Base-by-base conservation (phyloP, 2,329 filamentous ascomycete genomes). In the Xylaria polymorpha region DNA sequence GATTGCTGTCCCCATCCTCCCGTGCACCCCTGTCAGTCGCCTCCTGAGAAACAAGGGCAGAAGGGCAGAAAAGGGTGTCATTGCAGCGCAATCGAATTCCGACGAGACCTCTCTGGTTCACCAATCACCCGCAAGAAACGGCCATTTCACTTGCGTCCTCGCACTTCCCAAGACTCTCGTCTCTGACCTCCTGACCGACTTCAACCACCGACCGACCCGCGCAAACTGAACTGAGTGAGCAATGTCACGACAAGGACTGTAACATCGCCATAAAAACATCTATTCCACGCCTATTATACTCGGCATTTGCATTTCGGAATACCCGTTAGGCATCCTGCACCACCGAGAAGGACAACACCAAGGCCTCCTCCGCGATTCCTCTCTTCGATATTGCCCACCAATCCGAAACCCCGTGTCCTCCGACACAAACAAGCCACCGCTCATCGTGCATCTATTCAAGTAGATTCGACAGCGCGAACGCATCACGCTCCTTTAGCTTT, bases 191-290 rank as follows among this genome's bases (percentile, higher is more conserved):
- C 53, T 55, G 56, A 59, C 51, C 55, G 55, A 39, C 4, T 66
- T 41, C 37, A 35, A 55, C 56, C 25, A 68, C 55, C 41, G 39
- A 58, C 59, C 50, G 25, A 51, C 56, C 35, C 22, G 61, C 51
- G 51, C 44, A 57, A 58, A 25, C 60, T 61, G 32, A 58, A 25
- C 60, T 61, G 32, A 44, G 41, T 48, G 32, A 57, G 64, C 71
- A 70, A 70, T 72, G 73, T 72, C 67, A 71, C 74, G 69, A 74
- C 73, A 75, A 74, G 74, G 74, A 67, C 71, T 69, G 72, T 74
- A 71, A 72, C 70, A 59, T 72, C 64, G 73, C 71, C 71, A 74
- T 67, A 68, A 74, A 64, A 44, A 69, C 67, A 59, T 67, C 65
- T 72, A 72, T 66, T 69, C 58, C 48, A 64, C 73, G 70, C 69